These are phyloP conservation scores for Chenopodium album DNA, from an alignment of 148 eudicot genomes.

Conservation along the genomic window DNA sequence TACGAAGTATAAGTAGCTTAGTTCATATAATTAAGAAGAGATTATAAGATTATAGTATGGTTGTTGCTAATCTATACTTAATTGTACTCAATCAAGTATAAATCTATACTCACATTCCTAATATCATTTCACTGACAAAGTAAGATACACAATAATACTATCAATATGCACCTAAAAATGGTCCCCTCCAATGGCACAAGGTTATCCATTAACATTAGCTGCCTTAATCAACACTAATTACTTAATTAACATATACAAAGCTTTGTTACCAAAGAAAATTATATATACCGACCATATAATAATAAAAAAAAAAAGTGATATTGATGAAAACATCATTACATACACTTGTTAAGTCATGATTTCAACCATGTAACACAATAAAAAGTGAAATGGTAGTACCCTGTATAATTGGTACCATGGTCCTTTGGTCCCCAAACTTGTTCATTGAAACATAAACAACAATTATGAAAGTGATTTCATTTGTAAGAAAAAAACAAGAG, in stretches of 20 bases:
- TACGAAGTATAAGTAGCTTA: background rate
- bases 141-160: background rate
- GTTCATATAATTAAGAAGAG: background rate
- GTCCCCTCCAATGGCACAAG: conserved; percentile 24
- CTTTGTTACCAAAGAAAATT: no score
- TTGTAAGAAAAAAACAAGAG: background rate
- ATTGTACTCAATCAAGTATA: background rate
- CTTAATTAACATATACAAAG: no score
- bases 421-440: background rate
- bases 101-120: background rate
- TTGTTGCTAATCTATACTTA: background rate
- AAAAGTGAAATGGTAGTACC: conserved; percentile 6
- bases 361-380: conserved; percentile 15
- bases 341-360: conserved; percentile 23
- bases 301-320: no score
- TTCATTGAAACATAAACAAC: background rate
- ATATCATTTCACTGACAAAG: background rate
- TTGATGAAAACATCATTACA: conserved; percentile 29
- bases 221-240: conserved; percentile 15
- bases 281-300: background rate
- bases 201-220: conserved; percentile 5
- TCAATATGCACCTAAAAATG: conserved; percentile 1
- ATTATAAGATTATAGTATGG: background rate
- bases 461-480: conserved; percentile 3
- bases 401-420: conserved; percentile 11